Base-by-base conservation (phyloP, 2,329 filamentous ascomycete species). In the Blastomyces gilchristii region DNA sequence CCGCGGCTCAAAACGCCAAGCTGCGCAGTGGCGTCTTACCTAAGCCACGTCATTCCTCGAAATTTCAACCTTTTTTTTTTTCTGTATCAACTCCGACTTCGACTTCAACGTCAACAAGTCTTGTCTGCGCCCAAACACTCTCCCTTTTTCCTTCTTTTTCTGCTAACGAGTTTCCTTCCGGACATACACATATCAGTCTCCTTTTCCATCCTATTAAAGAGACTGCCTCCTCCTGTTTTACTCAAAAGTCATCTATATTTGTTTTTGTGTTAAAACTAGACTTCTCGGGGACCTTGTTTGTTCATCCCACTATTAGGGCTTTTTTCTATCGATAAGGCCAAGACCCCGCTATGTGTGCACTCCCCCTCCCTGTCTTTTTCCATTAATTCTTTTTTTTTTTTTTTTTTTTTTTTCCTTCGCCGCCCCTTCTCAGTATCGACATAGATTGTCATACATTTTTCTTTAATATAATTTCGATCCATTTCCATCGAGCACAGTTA, bases 251-350 rank as follows among this genome's bases (percentile, higher is more conserved):
- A n/a, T 60, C 60, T 65, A 56, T 62, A 50, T 31, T 64, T 61
- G 52, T 61, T 59, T 43, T 47, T 47, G 49, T 50, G 41, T 45
- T 45, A 39, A 57, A 59, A 37, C 52, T 64, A 45, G 49, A 57
- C 45, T 63, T 52, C 57, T 60, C 58, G 56, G 31, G 31, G 25
- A 22, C 31, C 45, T n/a, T 47, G 41, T 43, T 28, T 28, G 47
- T 52, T 31, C 58, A 64, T 56, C 66, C 66, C 66, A 66, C 66
- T 62, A 31, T 68, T 67, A 67, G 66, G 66, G 63, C 65, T 65
- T 65, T 65, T 59, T 68, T 68, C 69, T 75, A 76, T 77, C 75
- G 75, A 77, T 77, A 77, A 77, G 74, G 72, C 63, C 59, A 70
- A 69, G 70, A 69, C 68, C 65, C 64, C 64, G 60, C 65, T 62